Base-by-base conservation (phyloP, 306 rosid genomes). In the Crotalaria pallida region DNA sequence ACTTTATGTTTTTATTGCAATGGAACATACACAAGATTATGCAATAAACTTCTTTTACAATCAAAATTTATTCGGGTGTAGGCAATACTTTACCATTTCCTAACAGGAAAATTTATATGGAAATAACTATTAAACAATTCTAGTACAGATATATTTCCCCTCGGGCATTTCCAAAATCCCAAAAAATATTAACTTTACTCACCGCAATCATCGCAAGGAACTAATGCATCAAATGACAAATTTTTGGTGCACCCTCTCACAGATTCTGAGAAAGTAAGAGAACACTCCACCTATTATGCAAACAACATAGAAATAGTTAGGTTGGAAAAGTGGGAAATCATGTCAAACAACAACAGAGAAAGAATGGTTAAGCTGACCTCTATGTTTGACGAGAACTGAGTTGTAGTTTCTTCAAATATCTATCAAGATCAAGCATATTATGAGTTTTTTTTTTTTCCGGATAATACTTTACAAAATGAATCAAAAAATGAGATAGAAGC, bases 131-230 rank as follows among this genome's bases (percentile, higher is more conserved):
- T 15, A 22, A 15, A 40, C 18, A 71, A 38, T 51, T 73, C 49
- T 24, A 55, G 6, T 43, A 76, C 7, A 64, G 48, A 81, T 15
- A 73, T 13, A 27, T 9, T 64, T 61, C 16, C 48, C 38, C 51
- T 21, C 40, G 47, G 0, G 34, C 63, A 21, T 69, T 65, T 69
- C 41, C 53, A 52, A 19, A 75, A 43, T 67, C 56, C 71, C 47
- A 51, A 10, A 51, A 72, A 49, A 67, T 67, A 31, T 22, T 47
- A 71, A 77, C 57, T 76, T 70, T 29, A 85, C 96, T 93, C 81
- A 94, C 99, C 1, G 48, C 99, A 94, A 73, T 73, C 69, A 83
- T 81, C 88, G 18, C 99, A 94, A 65, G 97, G 96, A 84, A 88
- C 88, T 8, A 78, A 44, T 19, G 97, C 87, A 72, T 86, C 80